Evolutionary conservation across 2,329 filamentous ascomycete species (phyloP).

Genomic region (Trichoderma polysporum): DNA sequence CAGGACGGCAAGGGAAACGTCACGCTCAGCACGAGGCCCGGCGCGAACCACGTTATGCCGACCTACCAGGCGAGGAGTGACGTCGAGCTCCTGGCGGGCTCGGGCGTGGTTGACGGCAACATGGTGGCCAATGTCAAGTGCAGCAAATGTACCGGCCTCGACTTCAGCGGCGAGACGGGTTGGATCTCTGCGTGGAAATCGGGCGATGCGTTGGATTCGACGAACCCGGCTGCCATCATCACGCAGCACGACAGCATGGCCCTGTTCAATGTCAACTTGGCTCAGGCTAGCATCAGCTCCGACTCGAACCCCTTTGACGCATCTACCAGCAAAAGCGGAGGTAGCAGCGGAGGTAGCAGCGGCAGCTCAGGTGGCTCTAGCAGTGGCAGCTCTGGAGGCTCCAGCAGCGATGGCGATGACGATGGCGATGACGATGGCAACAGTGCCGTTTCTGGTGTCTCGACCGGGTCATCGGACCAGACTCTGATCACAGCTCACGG

Average conservation of each 20-base stretch:
- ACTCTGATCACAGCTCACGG: slow-evolving; percentile 50
- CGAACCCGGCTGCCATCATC: slow-evolving; percentile 42
- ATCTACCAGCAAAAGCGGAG: slow-evolving; percentile 21
- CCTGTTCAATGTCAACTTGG: slow-evolving; percentile 50
- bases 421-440: slow-evolving; percentile 14
- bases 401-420: background rate
- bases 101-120: slow-evolving; percentile 50
- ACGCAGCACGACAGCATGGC: slow-evolving; percentile 46
- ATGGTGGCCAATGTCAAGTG: slow-evolving; percentile 63
- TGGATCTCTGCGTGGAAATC: slow-evolving; percentile 59
- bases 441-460: slow-evolving; percentile 16
- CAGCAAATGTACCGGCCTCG: slow-evolving; percentile 50
- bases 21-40: slow-evolving; percentile 58
- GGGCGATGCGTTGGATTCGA: slow-evolving; percentile 47
- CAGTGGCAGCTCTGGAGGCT: slow-evolving; percentile 17
- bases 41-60: slow-evolving; percentile 49
- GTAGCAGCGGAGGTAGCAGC: slow-evolving; percentile 21
- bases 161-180: slow-evolving; percentile 40
- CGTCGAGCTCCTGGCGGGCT: slow-evolving; percentile 57
- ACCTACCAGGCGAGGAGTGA: slow-evolving; percentile 43
- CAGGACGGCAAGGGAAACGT: slow-evolving; percentile 57
- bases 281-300: slow-evolving; percentile 44
- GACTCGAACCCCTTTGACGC: slow-evolving; percentile 54
- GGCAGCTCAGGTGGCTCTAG: slow-evolving; percentile 8
- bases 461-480: slow-evolving; percentile 26